These are phyloP conservation scores for Fusarium gaditjirri DNA, from an alignment of 2,329 filamentous ascomycete genomes.

Conservation along the genomic window DNA sequence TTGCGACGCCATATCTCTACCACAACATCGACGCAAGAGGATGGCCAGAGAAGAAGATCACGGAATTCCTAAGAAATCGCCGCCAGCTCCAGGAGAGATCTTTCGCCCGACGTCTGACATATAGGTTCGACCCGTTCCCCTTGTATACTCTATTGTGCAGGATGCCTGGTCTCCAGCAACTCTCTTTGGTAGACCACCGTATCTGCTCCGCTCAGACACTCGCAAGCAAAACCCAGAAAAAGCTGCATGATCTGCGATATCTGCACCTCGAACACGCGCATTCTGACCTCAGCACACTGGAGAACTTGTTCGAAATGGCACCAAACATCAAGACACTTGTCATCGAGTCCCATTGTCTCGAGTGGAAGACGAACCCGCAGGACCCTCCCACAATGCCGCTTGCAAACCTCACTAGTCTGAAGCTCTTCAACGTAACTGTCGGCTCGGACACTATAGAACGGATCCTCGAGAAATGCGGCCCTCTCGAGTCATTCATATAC, in stretches of 20 bases:
- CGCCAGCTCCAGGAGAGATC: not conserved
- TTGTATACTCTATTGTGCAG: not conserved
- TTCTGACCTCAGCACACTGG: not conserved
- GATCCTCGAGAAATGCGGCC: not conserved
- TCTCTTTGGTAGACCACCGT: not conserved
- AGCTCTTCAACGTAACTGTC: not conserved
- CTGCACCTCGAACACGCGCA: not conserved
- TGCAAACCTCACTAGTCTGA: not conserved
- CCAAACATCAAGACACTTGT: not conserved
- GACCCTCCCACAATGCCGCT: not conserved
- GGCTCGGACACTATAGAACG: accelerated
- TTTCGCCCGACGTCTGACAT: not conserved
- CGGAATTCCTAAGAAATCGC: accelerated
- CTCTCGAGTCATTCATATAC: not conserved
- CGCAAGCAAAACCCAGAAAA: accelerated
- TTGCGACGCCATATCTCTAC: not conserved
- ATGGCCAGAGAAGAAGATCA: not conserved
- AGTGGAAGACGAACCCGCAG: accelerated
- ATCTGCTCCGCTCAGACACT: accelerated
- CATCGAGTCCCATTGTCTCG: accelerated
- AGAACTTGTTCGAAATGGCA: not conserved
- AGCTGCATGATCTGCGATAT: not conserved
- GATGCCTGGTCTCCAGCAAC: not conserved
- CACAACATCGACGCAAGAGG: not conserved
- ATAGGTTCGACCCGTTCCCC: accelerated